Percentiles rank a stretch among this genome's conserved stretches.
phyloP scores from a whole-genome alignment of 2,329 filamentous ascomycete species.

The Cryphonectria nitschkei region DNA sequence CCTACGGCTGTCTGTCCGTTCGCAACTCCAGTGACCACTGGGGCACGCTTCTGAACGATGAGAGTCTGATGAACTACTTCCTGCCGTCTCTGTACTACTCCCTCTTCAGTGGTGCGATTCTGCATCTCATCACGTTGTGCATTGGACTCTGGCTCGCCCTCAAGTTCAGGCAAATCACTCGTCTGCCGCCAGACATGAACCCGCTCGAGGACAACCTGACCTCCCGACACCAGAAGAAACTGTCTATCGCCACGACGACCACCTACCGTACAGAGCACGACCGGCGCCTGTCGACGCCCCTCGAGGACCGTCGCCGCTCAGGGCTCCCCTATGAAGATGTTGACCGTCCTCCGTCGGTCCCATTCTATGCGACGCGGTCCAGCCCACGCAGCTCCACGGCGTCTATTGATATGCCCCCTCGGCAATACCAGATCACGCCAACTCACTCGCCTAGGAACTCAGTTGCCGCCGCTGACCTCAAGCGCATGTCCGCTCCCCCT shows the following conservation, averaged over 20 bases:
- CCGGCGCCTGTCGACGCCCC: constrained; percentile 60
- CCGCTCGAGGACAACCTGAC: constrained; percentile 87
- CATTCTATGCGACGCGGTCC: constrained; percentile 77
- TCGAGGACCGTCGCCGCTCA: constrained; percentile 48
- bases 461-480: constrained; percentile 47
- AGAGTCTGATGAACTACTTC: constrained; percentile 61
- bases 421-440: constrained; percentile 57
- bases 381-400: constrained; percentile 55
- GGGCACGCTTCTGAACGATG: constrained; percentile 67
- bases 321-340: constrained; percentile 49
- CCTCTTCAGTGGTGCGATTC: constrained; percentile 62
- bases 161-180: constrained; percentile 80
- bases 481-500: constrained; percentile 49
- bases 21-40: constrained; percentile 56
- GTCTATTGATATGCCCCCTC: constrained; percentile 59
- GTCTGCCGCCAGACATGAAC: constrained; percentile 92
- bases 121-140: constrained; percentile 72
- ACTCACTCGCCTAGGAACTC: constrained; percentile 49
- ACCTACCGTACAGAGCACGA: constrained; percentile 52
- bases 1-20: constrained; percentile 55
- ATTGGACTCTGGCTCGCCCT: constrained; percentile 76
- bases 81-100: constrained; percentile 70
- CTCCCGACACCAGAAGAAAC: constrained; percentile 73
- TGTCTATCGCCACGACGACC: constrained; percentile 53
- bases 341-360: constrained; percentile 60